Evolutionary conservation across 768 basidiomycete species (phyloP), one percentile per base, ranked within the genome.

Genomic region (Tephrocybe rancida): DNA sequence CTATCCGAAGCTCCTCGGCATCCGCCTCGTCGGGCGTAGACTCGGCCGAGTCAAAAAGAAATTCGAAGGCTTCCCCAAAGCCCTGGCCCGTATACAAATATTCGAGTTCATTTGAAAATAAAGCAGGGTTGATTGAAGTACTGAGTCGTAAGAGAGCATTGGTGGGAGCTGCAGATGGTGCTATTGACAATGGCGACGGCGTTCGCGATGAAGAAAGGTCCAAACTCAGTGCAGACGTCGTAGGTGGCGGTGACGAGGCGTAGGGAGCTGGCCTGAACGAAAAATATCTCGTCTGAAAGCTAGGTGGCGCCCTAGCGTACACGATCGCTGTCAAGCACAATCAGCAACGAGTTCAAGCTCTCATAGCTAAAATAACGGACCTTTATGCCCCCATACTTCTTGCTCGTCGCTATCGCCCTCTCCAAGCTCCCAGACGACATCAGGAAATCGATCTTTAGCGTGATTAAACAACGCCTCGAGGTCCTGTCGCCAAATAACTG

Each of bases 311-410:
- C 49, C 96, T 88, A 38, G 94, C 93, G 59, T 98, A 98, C 0
- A 98, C 88, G 63, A 98, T 87, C 18, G 96, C 95, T 56, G 41
- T 19, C 21, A 25, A 11, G 2, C 2, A 24, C 10, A 19, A 27
- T 53, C 8, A 57, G 39, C 25, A 39, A 45, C 29, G 44, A 44
- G 21, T 26, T 27, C 11, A 9, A 6, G 19, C 26, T 16, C 5
- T 5, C 21, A 6, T 7, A 19, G 24, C 24, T 25, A 13, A 2
- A 41, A 3, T 13, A 29, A 68, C 82, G 14, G 29, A 96, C 95
- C 95, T 83, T 98, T 96, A 70, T 98, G 96, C 3, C 92, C 95
- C 87, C 90, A 97, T 24, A 97, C 85, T 59, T 88, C 84, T 52
- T 80, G 79, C 44, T 71, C 69, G 42, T 75, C 73, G 34, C 77